A percentile compares a stretch with the other conserved stretches of the same genome.
Evolutionary conservation across 192 early-diverging fungal genomes (phyloP).

Genomic region (Rhizophagus clarus): DNA sequence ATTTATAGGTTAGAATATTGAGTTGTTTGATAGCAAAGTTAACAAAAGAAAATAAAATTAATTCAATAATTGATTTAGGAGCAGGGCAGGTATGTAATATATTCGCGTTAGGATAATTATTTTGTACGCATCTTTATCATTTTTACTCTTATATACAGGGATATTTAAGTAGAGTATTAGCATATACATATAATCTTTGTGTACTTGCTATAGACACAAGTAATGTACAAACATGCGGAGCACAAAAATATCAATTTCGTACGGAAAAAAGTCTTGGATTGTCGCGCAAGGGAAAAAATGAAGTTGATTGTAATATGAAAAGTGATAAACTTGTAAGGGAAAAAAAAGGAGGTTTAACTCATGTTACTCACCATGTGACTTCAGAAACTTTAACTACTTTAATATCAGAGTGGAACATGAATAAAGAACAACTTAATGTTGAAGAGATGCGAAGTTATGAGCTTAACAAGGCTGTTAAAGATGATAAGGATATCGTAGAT

Average conservation of each 20-base stretch:
- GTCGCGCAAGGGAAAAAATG: background rate
- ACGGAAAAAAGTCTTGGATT: conserved; percentile 48
- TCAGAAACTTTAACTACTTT: background rate
- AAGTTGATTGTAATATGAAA: background rate
- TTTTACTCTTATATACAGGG: conserved; percentile 44
- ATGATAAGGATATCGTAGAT: background rate
- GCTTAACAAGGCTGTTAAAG: background rate
- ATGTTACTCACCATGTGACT: conserved; percentile 10
- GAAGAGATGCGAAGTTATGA: background rate
- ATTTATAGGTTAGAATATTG: conserved; percentile 41
- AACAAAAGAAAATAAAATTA: conserved; percentile 46
- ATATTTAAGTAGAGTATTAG: conserved; percentile 68
- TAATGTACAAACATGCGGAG: conserved; percentile 72
- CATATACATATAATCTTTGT: conserved; percentile 62
- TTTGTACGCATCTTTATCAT: background rate
- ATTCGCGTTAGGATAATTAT: background rate
- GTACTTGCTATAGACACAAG: conserved; percentile 73
- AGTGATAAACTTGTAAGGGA: background rate
- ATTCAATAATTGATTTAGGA: conserved; percentile 69
- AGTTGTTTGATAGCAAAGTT: conserved; percentile 59
- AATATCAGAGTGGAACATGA: conserved; percentile 3
- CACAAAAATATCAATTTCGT: conserved; percentile 57
- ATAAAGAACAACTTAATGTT: background rate
- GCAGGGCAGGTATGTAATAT: conserved; percentile 51
- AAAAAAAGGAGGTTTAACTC: background rate